Percentiles rank a stretch among this genome's conserved stretches.
phyloP scores from a whole-genome alignment of 2,329 filamentous ascomycete genomes.

The Calycina herbarum region DNA sequence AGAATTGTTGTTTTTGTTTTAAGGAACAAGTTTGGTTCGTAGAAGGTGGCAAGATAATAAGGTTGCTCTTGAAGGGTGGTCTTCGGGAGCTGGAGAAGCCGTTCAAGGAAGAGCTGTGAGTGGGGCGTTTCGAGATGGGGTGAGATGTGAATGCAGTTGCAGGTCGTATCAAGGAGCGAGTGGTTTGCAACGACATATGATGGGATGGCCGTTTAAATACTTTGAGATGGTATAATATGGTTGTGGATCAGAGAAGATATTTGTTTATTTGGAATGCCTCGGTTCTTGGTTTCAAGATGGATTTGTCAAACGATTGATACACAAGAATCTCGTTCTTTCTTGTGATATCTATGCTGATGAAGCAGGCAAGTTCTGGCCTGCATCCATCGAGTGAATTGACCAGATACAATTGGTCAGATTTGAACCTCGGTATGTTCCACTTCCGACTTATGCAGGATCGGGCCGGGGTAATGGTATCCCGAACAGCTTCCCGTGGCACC shows the following conservation, averaged over 20 bases:
- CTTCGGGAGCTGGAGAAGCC: constrained; percentile 10
- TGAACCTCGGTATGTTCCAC: not conserved
- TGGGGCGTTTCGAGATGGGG: not conserved
- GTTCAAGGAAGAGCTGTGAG: not conserved
- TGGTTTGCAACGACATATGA: constrained; percentile 10
- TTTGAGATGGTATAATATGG: not conserved
- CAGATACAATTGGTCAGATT: not conserved
- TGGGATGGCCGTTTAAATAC: not conserved
- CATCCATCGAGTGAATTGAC: not conserved
- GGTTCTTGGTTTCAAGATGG: not conserved
- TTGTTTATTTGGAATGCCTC: not conserved
- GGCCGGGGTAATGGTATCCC: not conserved
- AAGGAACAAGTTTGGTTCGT: constrained; percentile 8
- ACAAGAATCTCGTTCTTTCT: not conserved
- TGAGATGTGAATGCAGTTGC: constrained; percentile 13
- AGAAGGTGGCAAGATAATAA: constrained; percentile 3
- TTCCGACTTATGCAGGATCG: not conserved
- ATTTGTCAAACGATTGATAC: constrained; percentile 9
- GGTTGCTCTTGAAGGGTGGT: constrained; percentile 12
- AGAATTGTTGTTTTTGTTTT: constrained; percentile 9
- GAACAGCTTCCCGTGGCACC: not conserved
- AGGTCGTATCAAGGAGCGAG: constrained; percentile 15
- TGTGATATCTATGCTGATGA: not conserved
- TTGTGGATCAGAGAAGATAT: not conserved
- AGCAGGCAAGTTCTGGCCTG: not conserved